These are phyloP conservation scores for Priceomyces castillae DNA, from an alignment of 805 yeast species.

Conservation along the genomic window DNA sequence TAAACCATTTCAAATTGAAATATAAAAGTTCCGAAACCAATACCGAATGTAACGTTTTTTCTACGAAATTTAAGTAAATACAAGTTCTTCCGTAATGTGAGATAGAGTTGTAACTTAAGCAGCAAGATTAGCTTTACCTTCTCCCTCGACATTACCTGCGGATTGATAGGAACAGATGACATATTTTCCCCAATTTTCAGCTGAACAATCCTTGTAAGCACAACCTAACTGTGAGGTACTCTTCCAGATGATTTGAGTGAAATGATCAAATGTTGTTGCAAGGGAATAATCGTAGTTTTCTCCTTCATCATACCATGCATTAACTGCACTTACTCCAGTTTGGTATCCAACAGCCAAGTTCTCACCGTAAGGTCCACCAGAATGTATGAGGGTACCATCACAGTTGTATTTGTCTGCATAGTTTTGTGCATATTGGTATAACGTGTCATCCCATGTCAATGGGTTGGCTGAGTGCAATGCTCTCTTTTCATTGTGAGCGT, in stretches of 20 bases:
- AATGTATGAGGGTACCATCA: conserved; percentile 36
- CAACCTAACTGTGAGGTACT: conserved; percentile 64
- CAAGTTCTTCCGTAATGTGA: too few relatives aligned
- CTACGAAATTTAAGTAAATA: too few relatives aligned
- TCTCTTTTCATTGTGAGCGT: conserved; percentile 61
- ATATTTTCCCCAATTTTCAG: conserved; percentile 50
- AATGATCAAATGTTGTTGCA: conserved; percentile 52
- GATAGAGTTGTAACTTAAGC: too few relatives aligned
- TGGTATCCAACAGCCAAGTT: conserved; percentile 38
- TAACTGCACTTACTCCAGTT: conserved; percentile 28
- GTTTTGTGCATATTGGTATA: conserved; percentile 53
- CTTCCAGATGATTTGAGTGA: conserved; percentile 79
- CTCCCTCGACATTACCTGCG: conserved; percentile 66
- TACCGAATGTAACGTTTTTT: too few relatives aligned
- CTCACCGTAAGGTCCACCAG: conserved; percentile 42
- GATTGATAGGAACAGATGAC: conserved; percentile 73
- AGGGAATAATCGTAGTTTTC: conserved; percentile 23
- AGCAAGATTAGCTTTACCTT: conserved; percentile 19
- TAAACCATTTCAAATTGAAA: too few relatives aligned
- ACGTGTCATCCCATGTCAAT: conserved; percentile 53
- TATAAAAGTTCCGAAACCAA: too few relatives aligned
- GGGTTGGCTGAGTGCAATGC: conserved; percentile 49
- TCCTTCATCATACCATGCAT: conserved; percentile 44
- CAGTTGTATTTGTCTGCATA: conserved; percentile 48
- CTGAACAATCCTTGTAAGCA: conserved; percentile 59